phyloP scores from a whole-genome alignment of 2,329 filamentous ascomycete genomes.

The Ascochyta pisi region DNA sequence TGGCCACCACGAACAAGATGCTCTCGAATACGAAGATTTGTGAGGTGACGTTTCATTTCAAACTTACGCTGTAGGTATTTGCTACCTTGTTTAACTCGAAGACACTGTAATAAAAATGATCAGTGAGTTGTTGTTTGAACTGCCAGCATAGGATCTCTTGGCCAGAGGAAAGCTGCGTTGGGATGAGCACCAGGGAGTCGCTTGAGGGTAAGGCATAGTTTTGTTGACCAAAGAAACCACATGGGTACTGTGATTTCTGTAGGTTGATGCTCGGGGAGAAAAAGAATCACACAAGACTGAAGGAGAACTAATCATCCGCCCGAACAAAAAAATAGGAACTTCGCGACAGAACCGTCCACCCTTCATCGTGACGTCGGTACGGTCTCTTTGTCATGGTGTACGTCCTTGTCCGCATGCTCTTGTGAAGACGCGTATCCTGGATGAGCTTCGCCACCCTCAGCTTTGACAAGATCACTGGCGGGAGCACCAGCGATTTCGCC shows the following conservation, averaged over 20 bases:
- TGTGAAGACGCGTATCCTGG: conserved; percentile 12
- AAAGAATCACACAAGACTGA: not conserved
- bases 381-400: conserved; percentile 1
- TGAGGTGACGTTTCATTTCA: too few species aligned
- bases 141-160: too few species aligned
- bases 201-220: not conserved
- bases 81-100: too few species aligned
- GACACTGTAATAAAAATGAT: too few species aligned
- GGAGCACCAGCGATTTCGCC: conserved; percentile 32
- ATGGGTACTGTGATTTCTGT: not conserved
- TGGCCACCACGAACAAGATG: too few species aligned
- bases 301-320: not conserved
- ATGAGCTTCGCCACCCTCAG: conserved; percentile 3
- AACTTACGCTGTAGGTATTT: too few species aligned
- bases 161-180: not conserved
- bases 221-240: not conserved
- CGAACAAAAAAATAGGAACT: not conserved
- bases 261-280: not conserved
- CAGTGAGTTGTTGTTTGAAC: too few species aligned
- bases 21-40: too few species aligned
- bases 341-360: not conserved
- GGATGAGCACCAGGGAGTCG: not conserved
- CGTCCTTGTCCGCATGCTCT: conserved; percentile 8
- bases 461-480: conserved; percentile 8
- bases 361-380: not conserved